Conservation (phyloP, 2,329 filamentous ascomycete species). For the Tolypocladium endophyticum region DNA sequence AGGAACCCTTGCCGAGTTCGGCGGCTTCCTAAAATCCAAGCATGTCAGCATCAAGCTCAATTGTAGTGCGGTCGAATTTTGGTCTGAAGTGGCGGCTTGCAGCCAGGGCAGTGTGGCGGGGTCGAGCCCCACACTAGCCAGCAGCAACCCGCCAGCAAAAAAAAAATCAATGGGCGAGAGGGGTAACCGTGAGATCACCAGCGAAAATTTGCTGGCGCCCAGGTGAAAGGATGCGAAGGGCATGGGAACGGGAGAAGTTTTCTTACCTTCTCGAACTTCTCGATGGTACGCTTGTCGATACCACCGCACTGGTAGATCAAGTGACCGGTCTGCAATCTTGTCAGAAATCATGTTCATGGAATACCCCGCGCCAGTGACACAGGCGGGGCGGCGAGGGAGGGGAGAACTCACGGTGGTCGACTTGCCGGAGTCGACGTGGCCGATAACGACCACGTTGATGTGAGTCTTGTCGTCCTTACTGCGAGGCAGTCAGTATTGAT, state of each 20-base stretch:
- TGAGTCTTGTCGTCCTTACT: conserved; percentile 95
- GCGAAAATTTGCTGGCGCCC: not conserved
- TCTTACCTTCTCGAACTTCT: conserved; percentile 99
- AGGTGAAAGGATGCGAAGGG: not conserved
- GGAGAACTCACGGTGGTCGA: conserved; percentile 75
- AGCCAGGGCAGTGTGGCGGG: conserved; percentile 7
- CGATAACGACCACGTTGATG: conserved; percentile 97
- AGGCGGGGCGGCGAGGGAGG: conserved; percentile 9
- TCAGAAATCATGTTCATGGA: conserved; percentile 8
- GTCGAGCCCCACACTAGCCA: not conserved
- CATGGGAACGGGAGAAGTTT: not conserved
- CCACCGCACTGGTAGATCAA: conserved; percentile 99
- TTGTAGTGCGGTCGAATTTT: not conserved
- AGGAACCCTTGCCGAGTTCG: conserved; percentile 99
- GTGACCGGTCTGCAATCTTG: conserved; percentile 51
- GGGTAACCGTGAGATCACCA: not conserved
- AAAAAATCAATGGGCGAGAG: not conserved
- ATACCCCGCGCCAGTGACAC: conserved; percentile 5
- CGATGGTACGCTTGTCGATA: conserved; percentile 99
- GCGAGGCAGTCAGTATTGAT: conserved; percentile 10
- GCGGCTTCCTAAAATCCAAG: conserved; percentile 69
- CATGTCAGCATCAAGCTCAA: conserved; percentile 6
- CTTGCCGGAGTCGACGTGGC: conserved; percentile 99
- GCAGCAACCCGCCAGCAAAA: too few relatives aligned
- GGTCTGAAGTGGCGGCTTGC: not conserved